phyloP scores from a whole-genome alignment of 73 alveolate genomes.

The Tetrahymena malaccensis region DNA sequence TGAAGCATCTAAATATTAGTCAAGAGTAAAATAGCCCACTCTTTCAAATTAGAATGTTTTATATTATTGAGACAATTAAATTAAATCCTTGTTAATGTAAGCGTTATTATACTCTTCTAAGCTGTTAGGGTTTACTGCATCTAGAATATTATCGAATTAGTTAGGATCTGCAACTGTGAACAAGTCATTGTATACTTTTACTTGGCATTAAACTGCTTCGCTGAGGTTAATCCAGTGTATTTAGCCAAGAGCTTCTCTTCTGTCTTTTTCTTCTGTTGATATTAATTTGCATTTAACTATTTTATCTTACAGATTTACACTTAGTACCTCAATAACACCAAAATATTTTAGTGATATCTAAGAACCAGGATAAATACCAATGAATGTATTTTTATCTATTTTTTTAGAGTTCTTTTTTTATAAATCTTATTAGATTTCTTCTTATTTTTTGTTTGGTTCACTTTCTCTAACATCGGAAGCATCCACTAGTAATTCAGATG shows the following conservation, averaged over 20 bases:
- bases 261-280: slow-evolving; percentile 46
- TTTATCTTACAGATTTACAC: slow-evolving; percentile 51
- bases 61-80: neutral
- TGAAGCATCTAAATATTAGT: neutral
- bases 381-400: slow-evolving; percentile 68
- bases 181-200: slow-evolving; percentile 74
- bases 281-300: slow-evolving; percentile 55
- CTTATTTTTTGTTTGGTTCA: neutral
- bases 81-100: neutral
- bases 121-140: slow-evolving; percentile 45
- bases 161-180: slow-evolving; percentile 68
- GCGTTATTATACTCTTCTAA: neutral
- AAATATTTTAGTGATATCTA: slow-evolving; percentile 85
- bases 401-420: slow-evolving; percentile 71
- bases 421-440: slow-evolving; percentile 35
- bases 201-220: slow-evolving; percentile 66
- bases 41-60: neutral
- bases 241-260: slow-evolving; percentile 76
- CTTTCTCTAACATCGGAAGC: neutral
- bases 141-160: slow-evolving; percentile 72
- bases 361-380: slow-evolving; percentile 84
- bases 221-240: slow-evolving; percentile 86
- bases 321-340: slow-evolving; percentile 65
- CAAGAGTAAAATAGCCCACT: neutral
- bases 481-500: neutral